A percentile compares a stretch with the other conserved stretches of the same genome.
phyloP scores from a whole-genome alignment of 164 flowering plant genomes.

The Vitis amurensis region DNA sequence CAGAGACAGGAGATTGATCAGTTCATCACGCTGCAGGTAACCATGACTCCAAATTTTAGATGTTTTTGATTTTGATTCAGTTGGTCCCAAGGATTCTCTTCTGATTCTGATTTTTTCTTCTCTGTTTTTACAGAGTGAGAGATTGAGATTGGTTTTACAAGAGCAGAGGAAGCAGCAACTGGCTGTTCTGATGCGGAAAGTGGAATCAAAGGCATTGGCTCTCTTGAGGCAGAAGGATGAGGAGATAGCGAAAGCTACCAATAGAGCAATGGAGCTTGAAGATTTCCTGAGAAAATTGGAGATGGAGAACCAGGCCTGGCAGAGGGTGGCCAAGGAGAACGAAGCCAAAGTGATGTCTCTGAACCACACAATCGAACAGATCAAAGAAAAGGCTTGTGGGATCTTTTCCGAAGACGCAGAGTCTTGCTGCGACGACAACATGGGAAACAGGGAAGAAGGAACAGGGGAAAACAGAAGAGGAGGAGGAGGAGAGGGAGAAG shows the following conservation, averaged over 20 bases:
- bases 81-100: neutral
- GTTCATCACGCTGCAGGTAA: constrained; percentile 30
- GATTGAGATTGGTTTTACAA: constrained; percentile 37
- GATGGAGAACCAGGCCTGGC: constrained; percentile 56
- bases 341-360: constrained; percentile 52
- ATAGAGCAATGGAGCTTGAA: constrained; percentile 39
- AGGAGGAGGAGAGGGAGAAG: constrained; percentile 2
- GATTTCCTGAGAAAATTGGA: constrained; percentile 31
- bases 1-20: constrained; percentile 45
- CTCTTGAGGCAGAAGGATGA: constrained; percentile 47
- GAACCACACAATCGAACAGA: constrained; percentile 42
- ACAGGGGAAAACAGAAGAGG: neutral
- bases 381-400: constrained; percentile 29
- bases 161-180: constrained; percentile 47
- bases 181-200: constrained; percentile 19
- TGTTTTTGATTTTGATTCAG: neutral
- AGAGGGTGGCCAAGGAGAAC: constrained; percentile 56
- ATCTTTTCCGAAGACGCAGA: constrained; percentile 48
- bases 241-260: constrained; percentile 37
- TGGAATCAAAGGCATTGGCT: constrained; percentile 31
- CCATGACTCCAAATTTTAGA: neutral
- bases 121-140: constrained; percentile 34
- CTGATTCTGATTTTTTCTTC: neutral
- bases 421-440: constrained; percentile 48
- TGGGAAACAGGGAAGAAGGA: neutral